Percentiles rank a stretch among this genome's conserved stretches.
Evolutionary conservation across 1,139 yeast species (phyloP).

Genomic region (Blastobotrys elegans): DNA sequence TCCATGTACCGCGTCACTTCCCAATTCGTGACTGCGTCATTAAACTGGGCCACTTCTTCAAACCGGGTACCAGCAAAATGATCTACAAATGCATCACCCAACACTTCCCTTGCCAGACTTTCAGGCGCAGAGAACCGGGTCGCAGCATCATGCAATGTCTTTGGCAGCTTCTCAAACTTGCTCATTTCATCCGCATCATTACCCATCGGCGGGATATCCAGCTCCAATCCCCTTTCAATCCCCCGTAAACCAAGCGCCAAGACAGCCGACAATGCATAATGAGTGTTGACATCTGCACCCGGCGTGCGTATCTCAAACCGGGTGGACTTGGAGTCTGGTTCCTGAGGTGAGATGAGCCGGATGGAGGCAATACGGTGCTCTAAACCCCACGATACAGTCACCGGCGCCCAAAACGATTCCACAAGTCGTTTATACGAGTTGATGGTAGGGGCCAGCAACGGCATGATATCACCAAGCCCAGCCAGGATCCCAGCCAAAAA

Average conservation of each 20-base stretch:
- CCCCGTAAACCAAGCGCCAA: conserved; percentile 36
- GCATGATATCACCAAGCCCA: conserved; percentile 36
- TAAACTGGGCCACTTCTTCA: conserved; percentile 32
- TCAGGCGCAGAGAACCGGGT: conserved; percentile 26
- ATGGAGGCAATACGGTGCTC: conserved; percentile 37
- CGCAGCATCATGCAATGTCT: conserved; percentile 30
- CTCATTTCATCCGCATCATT: conserved; percentile 18
- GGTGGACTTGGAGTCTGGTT: conserved; percentile 30
- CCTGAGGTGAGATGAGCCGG: conserved; percentile 33
- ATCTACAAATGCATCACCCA: conserved; percentile 36
- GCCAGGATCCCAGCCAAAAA: conserved; percentile 36
- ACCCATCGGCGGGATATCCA: conserved; percentile 33
- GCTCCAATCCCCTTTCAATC: conserved; percentile 27
- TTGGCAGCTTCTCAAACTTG: conserved; percentile 30
- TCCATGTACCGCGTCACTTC: conserved; percentile 36
- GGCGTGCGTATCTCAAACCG: conserved; percentile 37
- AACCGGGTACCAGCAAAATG: conserved; percentile 35
- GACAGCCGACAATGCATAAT: conserved; percentile 36
- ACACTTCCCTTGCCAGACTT: conserved; percentile 33
- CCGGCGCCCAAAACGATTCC: conserved; percentile 39
- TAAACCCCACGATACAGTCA: conserved; percentile 37
- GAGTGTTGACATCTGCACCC: conserved; percentile 37
- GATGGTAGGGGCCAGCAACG: conserved; percentile 36
- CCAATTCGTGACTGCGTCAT: conserved; percentile 37
- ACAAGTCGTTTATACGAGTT: conserved; percentile 38